Evolutionary conservation across 495 filamentous ascomycete genomes (phyloP).

Genomic region (Lepraria neglecta): DNA sequence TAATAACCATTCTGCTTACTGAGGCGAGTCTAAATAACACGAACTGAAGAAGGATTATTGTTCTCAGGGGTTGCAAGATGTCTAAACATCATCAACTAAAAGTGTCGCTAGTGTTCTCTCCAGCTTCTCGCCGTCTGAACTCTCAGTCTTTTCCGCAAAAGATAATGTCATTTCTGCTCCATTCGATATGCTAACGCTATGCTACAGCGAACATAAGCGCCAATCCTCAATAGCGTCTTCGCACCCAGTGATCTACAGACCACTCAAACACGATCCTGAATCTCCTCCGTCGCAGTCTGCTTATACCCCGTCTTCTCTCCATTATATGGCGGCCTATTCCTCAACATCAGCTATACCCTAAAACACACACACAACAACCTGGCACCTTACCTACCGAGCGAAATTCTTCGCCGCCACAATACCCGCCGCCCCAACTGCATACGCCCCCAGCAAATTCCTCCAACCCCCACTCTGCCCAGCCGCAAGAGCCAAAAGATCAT

Average conservation of each 20-base stretch:
- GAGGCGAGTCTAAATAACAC: too few species aligned
- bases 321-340: slow-evolving; percentile 27
- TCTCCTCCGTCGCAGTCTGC: slow-evolving; percentile 23
- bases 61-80: too few species aligned
- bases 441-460: slow-evolving; percentile 41
- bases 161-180: too few species aligned
- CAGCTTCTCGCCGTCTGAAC: too few species aligned
- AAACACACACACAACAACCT: not conserved
- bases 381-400: slow-evolving; percentile 37
- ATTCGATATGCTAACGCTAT: not conserved
- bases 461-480: slow-evolving; percentile 43
- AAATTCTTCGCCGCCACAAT: slow-evolving; percentile 46
- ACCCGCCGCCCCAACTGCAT: slow-evolving; percentile 41
- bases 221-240: too few species aligned
- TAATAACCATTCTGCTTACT: too few species aligned
- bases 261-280: slow-evolving; percentile 25
- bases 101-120: too few species aligned
- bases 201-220: not conserved
- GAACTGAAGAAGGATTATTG: too few species aligned
- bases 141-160: too few species aligned
- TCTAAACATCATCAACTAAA: too few species aligned
- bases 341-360: not conserved
- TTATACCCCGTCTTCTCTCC: slow-evolving; percentile 20
- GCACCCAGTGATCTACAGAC: not conserved
- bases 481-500: slow-evolving; percentile 44